Conservation (phyloP, 1,284 basidiomycete species). For the Chondrostereum purpureum region DNA sequence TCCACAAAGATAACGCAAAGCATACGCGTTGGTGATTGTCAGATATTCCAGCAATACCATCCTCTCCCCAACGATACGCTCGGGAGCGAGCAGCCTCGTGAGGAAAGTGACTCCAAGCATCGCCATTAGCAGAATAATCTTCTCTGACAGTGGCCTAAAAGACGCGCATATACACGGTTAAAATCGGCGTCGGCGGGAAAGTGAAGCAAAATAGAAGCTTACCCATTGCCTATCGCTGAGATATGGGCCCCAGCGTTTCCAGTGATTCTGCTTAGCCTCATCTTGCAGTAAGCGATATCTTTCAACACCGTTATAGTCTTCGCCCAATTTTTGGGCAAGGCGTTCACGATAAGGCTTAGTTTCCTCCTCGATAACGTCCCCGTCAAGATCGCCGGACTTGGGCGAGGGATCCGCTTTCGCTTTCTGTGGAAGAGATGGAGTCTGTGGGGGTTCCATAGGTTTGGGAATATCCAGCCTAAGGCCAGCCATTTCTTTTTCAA, state of each 20-base stretch:
- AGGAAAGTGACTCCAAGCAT: slow-evolving; percentile 97
- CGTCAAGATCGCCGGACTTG: slow-evolving; percentile 13
- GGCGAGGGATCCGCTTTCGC: slow-evolving; percentile 28
- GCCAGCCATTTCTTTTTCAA: slow-evolving; percentile 28
- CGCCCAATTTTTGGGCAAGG: slow-evolving; percentile 52
- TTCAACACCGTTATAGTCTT: slow-evolving; percentile 62
- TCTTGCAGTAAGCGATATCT: slow-evolving; percentile 69
- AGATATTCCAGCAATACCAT: slow-evolving; percentile 92
- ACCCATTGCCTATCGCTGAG: slow-evolving; percentile 97
- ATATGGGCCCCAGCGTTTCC: slow-evolving; percentile 99
- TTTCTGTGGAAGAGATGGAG: slow-evolving; percentile 40
- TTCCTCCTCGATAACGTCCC: slow-evolving; percentile 19
- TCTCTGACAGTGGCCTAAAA: slow-evolving; percentile 93
- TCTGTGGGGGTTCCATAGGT: slow-evolving; percentile 22
- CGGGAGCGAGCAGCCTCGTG: slow-evolving; percentile 93
- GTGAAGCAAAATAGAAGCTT: slow-evolving; percentile 19
- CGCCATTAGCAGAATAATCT: slow-evolving; percentile 94
- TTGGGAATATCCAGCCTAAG: slow-evolving; percentile 82
- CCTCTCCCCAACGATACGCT: slow-evolving; percentile 97
- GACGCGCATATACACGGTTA: slow-evolving; percentile 5
- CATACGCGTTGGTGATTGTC: slow-evolving; percentile 95
- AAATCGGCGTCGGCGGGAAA: slow-evolving; percentile 5
- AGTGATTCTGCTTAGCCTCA: slow-evolving; percentile 67
- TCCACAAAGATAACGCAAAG: slow-evolving; percentile 90
- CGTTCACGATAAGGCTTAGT: slow-evolving; percentile 45